Conservation (phyloP, 768 basidiomycete species). For the Tricholoma bakamatsutake region DNA sequence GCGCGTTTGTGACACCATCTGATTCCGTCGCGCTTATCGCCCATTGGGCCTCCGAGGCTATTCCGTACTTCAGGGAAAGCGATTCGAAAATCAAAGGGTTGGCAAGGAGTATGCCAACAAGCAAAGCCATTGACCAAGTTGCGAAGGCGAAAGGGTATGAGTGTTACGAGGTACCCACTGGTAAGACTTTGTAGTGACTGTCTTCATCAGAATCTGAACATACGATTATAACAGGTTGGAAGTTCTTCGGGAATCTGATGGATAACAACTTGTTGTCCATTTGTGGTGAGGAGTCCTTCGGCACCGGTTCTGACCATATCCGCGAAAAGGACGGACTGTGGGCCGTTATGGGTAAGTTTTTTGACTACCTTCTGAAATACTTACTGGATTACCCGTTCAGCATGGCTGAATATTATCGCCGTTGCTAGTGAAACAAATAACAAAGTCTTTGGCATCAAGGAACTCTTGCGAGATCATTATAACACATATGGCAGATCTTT, state of each 20-base stretch:
- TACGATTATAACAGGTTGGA: conserved; percentile 65
- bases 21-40: conserved; percentile 99
- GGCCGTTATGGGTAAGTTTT: conserved; percentile 81
- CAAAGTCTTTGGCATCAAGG: conserved; percentile 84
- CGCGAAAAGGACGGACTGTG: conserved; percentile 99
- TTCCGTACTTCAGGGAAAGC: conserved; percentile 87
- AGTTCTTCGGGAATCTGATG: conserved; percentile 99
- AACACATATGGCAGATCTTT: conserved; percentile 91
- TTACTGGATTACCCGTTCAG: conserved; percentile 31
- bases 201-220: neutral
- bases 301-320: conserved; percentile 99
- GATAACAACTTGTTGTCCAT: conserved; percentile 97
- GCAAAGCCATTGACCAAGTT: conserved; percentile 93
- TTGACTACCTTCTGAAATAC: neutral
- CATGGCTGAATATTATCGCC: conserved; percentile 96
- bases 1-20: conserved; percentile 95
- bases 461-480: conserved; percentile 85
- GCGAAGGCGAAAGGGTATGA: conserved; percentile 91
- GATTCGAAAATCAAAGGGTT: conserved; percentile 85
- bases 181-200: conserved; percentile 32
- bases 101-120: conserved; percentile 96
- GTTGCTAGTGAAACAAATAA: conserved; percentile 72
- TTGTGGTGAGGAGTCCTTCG: conserved; percentile 98
- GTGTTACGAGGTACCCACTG: conserved; percentile 95
- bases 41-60: conserved; percentile 88